phyloP scores from a whole-genome alignment of 148 eudicot species.

The Chenopodium quinoa region DNA sequence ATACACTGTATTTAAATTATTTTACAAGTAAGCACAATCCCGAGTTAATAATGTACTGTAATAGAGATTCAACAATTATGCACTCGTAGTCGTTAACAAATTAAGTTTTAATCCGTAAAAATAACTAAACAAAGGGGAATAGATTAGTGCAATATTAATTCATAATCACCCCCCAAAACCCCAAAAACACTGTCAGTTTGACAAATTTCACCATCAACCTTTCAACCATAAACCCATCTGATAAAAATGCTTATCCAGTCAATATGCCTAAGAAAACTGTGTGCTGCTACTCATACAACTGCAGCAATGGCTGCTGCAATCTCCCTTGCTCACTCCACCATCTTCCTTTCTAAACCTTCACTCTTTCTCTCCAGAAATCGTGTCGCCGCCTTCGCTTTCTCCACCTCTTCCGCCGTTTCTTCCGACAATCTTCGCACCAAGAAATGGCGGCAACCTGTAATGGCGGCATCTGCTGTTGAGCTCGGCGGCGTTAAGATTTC shows the following conservation, averaged over 20 bases:
- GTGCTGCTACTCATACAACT: slow-evolving; percentile 9
- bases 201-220: neutral
- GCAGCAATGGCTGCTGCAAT: slow-evolving; percentile 35
- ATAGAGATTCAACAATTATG: too few relatives aligned
- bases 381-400: slow-evolving; percentile 27
- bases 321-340: slow-evolving; percentile 36
- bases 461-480: slow-evolving; percentile 55
- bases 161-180: neutral
- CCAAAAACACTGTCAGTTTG: neutral
- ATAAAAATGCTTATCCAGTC: slow-evolving; percentile 33
- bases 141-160: neutral
- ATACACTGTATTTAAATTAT: too few relatives aligned
- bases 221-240: neutral
- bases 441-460: slow-evolving; percentile 41
- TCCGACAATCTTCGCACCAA: slow-evolving; percentile 25
- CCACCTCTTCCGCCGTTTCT: slow-evolving; percentile 36
- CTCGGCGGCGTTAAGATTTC: slow-evolving; percentile 65
- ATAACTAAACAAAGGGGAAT: too few relatives aligned
- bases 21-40: too few relatives aligned
- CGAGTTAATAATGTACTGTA: too few relatives aligned
- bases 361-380: slow-evolving; percentile 25
- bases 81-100: too few relatives aligned
- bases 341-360: slow-evolving; percentile 46
- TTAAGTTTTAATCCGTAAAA: too few relatives aligned
- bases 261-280: slow-evolving; percentile 13